Base-by-base conservation (phyloP, 1,284 basidiomycete genomes). In the Waitea zeae region DNA sequence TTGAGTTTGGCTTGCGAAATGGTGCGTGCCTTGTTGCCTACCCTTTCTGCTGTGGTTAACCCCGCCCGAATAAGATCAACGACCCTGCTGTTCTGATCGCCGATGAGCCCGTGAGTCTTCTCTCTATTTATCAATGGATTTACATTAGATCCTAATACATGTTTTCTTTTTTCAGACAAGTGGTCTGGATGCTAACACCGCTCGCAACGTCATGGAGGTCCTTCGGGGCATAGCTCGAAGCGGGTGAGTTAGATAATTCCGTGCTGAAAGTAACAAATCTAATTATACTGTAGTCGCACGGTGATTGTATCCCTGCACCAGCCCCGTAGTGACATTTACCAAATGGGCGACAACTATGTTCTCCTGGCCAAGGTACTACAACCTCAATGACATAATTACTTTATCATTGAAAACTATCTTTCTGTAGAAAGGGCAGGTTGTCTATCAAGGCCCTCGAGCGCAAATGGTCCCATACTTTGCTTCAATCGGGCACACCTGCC, bases 251-350 rank as follows among this genome's bases (percentile, higher is more conserved):
- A n/a, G n/a, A n/a, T n/a, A n/a, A n/a, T n/a, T n/a, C n/a, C n/a
- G n/a, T n/a, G n/a, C n/a, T n/a, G n/a, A n/a, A n/a, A n/a, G n/a
- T n/a, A n/a, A n/a, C n/a, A n/a, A n/a, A n/a, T n/a, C n/a, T n/a
- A n/a, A n/a, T n/a, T n/a, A n/a, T n/a, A n/a, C n/a, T n/a, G n/a
- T n/a, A n/a, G n/a, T n/a, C 52, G 65, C 2, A 69, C 65, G 0
- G 57, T 70, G 28, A 63, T 68, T 33, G 61, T 60, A 2, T 61
- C 64, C 0, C 57, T 68, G 12, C 66, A 68, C 42, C 66, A 70
- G 44, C 64, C 63, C 11, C 60, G 64, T 12, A 59, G 56, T 17
- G 64, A 67, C 35, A 65, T 70, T 26, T 61, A 48, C 38, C 49
- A 51, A 36, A 48, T 56, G 15, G 53, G 59, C 34, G 64, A 66